Conservation (phyloP, 768 basidiomycete species). For the Auricularia sp. region DNA sequence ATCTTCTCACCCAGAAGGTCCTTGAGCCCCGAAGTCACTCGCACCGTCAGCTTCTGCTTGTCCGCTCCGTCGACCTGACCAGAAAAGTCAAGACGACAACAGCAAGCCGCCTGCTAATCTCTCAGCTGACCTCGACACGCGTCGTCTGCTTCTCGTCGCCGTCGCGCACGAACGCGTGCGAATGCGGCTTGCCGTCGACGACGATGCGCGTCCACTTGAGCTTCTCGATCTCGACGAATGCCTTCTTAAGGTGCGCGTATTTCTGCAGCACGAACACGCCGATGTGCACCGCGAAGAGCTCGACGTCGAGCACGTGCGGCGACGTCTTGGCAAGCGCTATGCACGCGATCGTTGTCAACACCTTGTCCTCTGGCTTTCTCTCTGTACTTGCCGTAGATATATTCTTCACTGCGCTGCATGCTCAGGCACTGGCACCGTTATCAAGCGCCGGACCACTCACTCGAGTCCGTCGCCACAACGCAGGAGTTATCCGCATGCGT, state of each 20-base stretch:
- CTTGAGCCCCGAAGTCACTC: conserved; percentile 56
- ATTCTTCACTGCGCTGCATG: conserved; percentile 26
- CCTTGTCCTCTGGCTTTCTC: too few relatives aligned
- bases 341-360: too few relatives aligned
- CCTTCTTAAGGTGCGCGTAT: conserved; percentile 66
- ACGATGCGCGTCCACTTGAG: conserved; percentile 77
- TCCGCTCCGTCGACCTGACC: conserved; percentile 54
- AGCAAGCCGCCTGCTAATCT: neutral
- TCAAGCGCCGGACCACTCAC: conserved; percentile 32
- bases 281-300: conserved; percentile 80
- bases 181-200: conserved; percentile 43
- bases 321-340: conserved; percentile 71
- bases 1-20: conserved; percentile 62
- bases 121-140: conserved; percentile 39
- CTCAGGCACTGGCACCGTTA: neutral
- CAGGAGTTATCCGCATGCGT: conserved; percentile 82
- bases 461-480: conserved; percentile 86
- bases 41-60: conserved; percentile 51
- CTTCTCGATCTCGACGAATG: conserved; percentile 62
- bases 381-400: conserved; percentile 19
- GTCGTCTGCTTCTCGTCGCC: conserved; percentile 80
- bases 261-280: conserved; percentile 72
- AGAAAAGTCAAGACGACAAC: neutral
- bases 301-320: conserved; percentile 73
- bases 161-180: conserved; percentile 77